These are phyloP conservation scores for Tetracladium setigerum DNA, from an alignment of 495 filamentous ascomycete species.

Conservation along the genomic window DNA sequence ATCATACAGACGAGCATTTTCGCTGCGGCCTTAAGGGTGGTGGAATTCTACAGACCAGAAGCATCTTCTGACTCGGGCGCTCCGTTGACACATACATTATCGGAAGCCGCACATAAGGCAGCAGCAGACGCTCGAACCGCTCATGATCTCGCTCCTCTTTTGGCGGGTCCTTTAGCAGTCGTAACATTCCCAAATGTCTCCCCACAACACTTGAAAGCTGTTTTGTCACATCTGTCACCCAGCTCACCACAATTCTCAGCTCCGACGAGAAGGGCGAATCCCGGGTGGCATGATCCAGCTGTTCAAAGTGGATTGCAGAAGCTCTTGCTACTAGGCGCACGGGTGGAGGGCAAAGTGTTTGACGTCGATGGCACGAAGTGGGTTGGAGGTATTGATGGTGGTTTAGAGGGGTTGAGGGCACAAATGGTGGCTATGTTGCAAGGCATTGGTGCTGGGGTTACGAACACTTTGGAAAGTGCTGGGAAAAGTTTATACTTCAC, in stretches of 20 bases:
- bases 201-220: conserved; percentile 72
- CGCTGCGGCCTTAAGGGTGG: conserved; percentile 69
- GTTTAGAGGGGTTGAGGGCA: conserved; percentile 71
- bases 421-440: conserved; percentile 75
- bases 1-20: conserved; percentile 87
- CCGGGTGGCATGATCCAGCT: conserved; percentile 67
- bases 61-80: conserved; percentile 38
- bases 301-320: conserved; percentile 81
- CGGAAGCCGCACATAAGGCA: conserved; percentile 55
- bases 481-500: conserved; percentile 76
- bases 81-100: conserved; percentile 65
- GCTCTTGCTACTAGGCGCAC: conserved; percentile 74
- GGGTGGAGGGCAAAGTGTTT: conserved; percentile 74
- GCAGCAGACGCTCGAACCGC: conserved; percentile 42
- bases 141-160: conserved; percentile 55
- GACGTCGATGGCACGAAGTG: conserved; percentile 73
- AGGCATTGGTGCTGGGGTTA: conserved; percentile 64
- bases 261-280: conserved; percentile 64
- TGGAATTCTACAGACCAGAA: conserved; percentile 74
- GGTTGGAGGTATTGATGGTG: conserved; percentile 78
- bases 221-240: conserved; percentile 66
- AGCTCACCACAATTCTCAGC: conserved; percentile 64
- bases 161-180: conserved; percentile 71
- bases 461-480: conserved; percentile 64
- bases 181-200: conserved; percentile 77